Conservation (phyloP, 805 yeast species). For the Suhomyces sp. region DNA sequence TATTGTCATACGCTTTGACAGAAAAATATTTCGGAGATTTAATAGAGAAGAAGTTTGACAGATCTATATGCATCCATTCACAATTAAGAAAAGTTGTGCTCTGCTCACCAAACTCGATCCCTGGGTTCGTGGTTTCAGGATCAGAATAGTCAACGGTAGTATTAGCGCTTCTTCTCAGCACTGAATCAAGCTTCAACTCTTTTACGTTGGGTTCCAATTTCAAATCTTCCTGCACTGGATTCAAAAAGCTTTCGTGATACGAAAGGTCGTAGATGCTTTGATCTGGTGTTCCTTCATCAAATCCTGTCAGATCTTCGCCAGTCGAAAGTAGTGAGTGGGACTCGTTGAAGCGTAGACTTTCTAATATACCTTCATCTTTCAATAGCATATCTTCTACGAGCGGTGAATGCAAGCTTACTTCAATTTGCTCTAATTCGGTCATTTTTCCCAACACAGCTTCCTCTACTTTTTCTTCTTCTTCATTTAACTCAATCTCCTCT, state of each 20-base stretch:
- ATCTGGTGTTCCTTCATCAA: neutral
- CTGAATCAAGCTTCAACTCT: slow-evolving; percentile 5
- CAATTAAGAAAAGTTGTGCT: neutral
- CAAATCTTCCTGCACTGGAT: slow-evolving; percentile 8
- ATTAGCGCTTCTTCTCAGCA: slow-evolving; percentile 4
- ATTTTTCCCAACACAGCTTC: neutral
- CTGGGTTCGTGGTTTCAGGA: neutral
- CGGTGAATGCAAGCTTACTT: neutral
- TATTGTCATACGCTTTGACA: neutral
- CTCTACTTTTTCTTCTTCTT: neutral
- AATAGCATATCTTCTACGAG: neutral
- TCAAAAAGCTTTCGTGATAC: slow-evolving; percentile 1
- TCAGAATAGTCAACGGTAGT: neutral
- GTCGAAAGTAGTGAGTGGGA: neutral
- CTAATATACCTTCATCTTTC: neutral
- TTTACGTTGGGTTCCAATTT: slow-evolving; percentile 6
- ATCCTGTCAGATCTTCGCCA: neutral
- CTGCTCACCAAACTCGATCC: neutral
- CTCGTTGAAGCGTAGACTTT: neutral
- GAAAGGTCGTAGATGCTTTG: neutral
- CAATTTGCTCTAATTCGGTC: neutral
- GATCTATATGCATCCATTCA: neutral
- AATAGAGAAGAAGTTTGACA: neutral
- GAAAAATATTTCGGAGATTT: neutral
- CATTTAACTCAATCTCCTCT: neutral